A percentile compares a stretch with the other conserved stretches of the same genome.
Evolutionary conservation across 805 yeast genomes (phyloP).

Genomic region (Wickerhamomyces ciferrii): DNA sequence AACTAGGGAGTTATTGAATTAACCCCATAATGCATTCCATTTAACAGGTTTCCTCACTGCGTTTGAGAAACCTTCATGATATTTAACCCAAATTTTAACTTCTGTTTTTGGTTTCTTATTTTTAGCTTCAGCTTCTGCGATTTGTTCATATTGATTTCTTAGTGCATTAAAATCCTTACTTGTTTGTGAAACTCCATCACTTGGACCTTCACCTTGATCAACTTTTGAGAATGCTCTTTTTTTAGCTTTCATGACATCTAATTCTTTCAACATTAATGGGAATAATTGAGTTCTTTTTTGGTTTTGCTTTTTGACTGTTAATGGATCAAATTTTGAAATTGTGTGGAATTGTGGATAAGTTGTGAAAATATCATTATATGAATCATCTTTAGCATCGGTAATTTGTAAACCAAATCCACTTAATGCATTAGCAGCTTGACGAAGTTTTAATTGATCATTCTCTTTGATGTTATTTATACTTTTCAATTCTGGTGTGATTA

Average conservation of each 20-base stretch:
- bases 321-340: slow-evolving; percentile 16
- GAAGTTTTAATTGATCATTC: slow-evolving; percentile 20
- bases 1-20: background rate
- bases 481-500: slow-evolving; percentile 23
- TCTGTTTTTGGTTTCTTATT: slow-evolving; percentile 23
- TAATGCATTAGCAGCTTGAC: slow-evolving; percentile 32
- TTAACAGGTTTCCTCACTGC: slow-evolving; percentile 82
- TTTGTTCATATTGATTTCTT: slow-evolving; percentile 36
- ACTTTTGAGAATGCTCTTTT: slow-evolving; percentile 25
- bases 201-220: slow-evolving; percentile 8
- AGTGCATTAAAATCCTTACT: slow-evolving; percentile 31
- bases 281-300: slow-evolving; percentile 16
- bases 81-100: slow-evolving; percentile 75
- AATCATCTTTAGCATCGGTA: slow-evolving; percentile 27
- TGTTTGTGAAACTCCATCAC: slow-evolving; percentile 13
- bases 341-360: slow-evolving; percentile 19
- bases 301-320: slow-evolving; percentile 11
- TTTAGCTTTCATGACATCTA: slow-evolving; percentile 24
- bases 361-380: slow-evolving; percentile 19
- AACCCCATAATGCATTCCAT: slow-evolving; percentile 64
- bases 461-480: slow-evolving; percentile 18
- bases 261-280: slow-evolving; percentile 19
- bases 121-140: slow-evolving; percentile 20
- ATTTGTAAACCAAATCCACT: slow-evolving; percentile 35
- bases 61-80: slow-evolving; percentile 86